Base-by-base conservation (phyloP, 768 basidiomycete genomes). In the Trametopsis cervina region DNA sequence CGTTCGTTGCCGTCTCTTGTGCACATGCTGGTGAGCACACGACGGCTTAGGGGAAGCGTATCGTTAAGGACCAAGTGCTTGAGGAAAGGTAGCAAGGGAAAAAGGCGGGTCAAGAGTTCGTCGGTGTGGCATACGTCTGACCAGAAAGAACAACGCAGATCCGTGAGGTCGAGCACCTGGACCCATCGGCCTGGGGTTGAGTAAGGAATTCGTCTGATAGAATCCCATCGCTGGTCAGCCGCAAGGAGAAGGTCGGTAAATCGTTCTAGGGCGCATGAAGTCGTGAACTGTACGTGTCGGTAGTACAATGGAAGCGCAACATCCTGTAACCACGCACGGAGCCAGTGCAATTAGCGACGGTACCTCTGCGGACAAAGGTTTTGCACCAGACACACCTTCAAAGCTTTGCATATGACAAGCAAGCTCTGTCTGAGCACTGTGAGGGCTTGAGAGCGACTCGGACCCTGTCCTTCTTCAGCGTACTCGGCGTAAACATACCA, bases 111-210 rank as follows among this genome's bases (percentile, higher is more conserved):
- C 23, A 91, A 72, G 29, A 83, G 65, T 9, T 77, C 73, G 63
- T 91, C 89, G 7, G 85, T 62, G 17, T 60, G 57, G 42, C 83
- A 71, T 21, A 73, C 68, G 44, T 82, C 73, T 7, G 70, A 64
- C 54, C 72, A 68, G 21, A 74, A 67, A 40, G 58, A 60, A 55
- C 68, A 70, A 38, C 61, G 55, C 26, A 88, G 55, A 18, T 66
- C 63, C 4, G 86, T 81, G 4, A 96, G 66, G 63, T 95, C 85
- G 20, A 96, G 70, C 9, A 61, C 64, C 50, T 82, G 84, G 1
- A 95, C 80, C 85, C 89, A 94, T 60, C 92, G 75, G 23, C 92
- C 92, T 1, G 92, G 92, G 0, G 85, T 76, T 3, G 90, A 93
- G 58, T 85, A 87, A 0, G 88, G 88, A 54, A 88, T 90, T 42